Conservation (phyloP, 805 yeast species). For the Monosporozyma aquatica region DNA sequence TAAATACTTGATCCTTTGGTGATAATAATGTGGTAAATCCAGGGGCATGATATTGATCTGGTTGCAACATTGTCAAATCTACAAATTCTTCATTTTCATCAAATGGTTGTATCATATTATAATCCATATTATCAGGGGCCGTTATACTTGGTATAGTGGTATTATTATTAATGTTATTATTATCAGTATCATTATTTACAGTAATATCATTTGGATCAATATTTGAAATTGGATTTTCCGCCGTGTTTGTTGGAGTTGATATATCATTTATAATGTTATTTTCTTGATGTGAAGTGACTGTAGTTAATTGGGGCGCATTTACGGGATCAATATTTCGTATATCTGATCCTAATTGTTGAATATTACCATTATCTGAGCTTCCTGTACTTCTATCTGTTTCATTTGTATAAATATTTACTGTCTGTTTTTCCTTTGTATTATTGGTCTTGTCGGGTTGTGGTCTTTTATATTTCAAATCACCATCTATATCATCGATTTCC, state of each 20-base stretch:
- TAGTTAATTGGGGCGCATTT: not conserved
- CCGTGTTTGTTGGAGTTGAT: not conserved
- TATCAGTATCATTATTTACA: not conserved
- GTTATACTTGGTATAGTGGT: constrained; percentile 1
- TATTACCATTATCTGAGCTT: constrained; percentile 11
- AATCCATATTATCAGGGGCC: constrained; percentile 4
- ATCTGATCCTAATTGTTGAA: constrained; percentile 5
- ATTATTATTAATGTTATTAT: no score
- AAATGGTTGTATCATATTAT: constrained; percentile 8
- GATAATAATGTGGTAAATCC: constrained; percentile 61
- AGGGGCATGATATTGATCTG: constrained; percentile 59
- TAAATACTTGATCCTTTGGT: constrained; percentile 36
- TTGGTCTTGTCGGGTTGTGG: no score
- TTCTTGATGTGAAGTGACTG: constrained; percentile 1
- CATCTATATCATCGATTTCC: constrained; percentile 3
- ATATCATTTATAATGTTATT: not conserved
- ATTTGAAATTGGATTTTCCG: constrained; percentile 1
- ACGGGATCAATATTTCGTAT: not conserved
- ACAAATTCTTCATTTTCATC: constrained; percentile 33
- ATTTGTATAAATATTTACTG: constrained; percentile 18
- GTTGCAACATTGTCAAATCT: constrained; percentile 58
- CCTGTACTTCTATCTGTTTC: constrained; percentile 27
- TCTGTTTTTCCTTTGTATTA: constrained; percentile 16
- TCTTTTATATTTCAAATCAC: no score
- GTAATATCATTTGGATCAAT: constrained; percentile 5